Evolutionary conservation across 768 basidiomycete species (phyloP).

Genomic region (Russula dissimulans): DNA sequence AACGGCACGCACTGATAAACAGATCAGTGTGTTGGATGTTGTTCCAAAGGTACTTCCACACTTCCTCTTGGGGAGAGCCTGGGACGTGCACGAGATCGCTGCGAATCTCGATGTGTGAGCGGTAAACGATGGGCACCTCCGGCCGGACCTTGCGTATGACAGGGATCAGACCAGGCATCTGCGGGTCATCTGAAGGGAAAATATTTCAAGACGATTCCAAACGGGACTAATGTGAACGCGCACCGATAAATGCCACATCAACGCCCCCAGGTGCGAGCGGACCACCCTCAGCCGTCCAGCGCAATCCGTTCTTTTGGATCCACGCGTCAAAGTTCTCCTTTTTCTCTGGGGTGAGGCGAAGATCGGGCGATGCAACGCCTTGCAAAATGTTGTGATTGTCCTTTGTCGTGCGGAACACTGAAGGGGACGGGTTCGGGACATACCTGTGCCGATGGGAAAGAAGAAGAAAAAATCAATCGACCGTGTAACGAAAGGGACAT

Average conservation of each 20-base stretch:
- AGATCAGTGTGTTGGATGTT: slow-evolving; percentile 85
- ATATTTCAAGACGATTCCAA: neutral
- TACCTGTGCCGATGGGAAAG: slow-evolving; percentile 41
- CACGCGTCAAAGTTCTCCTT: slow-evolving; percentile 78
- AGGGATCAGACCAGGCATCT: slow-evolving; percentile 91
- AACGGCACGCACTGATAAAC: slow-evolving; percentile 62
- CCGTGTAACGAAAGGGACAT: neutral
- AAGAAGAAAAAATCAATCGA: slow-evolving; percentile 4
- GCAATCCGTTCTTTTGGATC: slow-evolving; percentile 82
- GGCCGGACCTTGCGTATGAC: slow-evolving; percentile 81
- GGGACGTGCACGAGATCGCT: slow-evolving; percentile 68
- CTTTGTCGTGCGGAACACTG: slow-evolving; percentile 87
- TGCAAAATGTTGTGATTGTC: slow-evolving; percentile 95
- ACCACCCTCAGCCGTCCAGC: slow-evolving; percentile 82
- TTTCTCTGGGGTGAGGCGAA: slow-evolving; percentile 69
- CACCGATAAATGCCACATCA: slow-evolving; percentile 84
- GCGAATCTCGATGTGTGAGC: slow-evolving; percentile 91
- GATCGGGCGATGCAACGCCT: slow-evolving; percentile 74
- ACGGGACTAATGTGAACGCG: slow-evolving; percentile 9
- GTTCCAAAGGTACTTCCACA: slow-evolving; percentile 93
- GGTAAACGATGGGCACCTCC: slow-evolving; percentile 81
- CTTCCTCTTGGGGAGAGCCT: slow-evolving; percentile 80
- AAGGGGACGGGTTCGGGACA: slow-evolving; percentile 81
- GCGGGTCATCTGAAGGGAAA: slow-evolving; percentile 59
- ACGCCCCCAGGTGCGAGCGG: slow-evolving; percentile 76